phyloP scores from a whole-genome alignment of 148 eudicot genomes.

The Fagopyrum homotropicum region DNA sequence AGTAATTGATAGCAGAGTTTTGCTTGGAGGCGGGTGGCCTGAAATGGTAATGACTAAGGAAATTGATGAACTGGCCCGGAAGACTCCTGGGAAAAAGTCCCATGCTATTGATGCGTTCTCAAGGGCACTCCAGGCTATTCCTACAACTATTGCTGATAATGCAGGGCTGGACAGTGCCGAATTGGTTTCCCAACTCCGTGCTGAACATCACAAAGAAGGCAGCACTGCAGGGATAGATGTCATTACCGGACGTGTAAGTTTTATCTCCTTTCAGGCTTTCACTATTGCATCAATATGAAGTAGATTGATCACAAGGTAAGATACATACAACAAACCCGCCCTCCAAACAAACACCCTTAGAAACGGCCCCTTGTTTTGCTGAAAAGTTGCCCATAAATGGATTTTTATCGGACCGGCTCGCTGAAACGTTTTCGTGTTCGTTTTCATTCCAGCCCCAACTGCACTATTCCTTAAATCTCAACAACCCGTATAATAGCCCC shows the following conservation, averaged over 20 bases:
- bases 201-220: conserved; percentile 88
- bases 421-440: no score
- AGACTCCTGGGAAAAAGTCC: conserved; percentile 93
- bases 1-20: conserved; percentile 85
- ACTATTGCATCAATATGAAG: neutral
- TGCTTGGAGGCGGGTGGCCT: conserved; percentile 99
- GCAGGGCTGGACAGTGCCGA: conserved; percentile 98
- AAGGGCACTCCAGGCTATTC: conserved; percentile 82
- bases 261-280: neutral
- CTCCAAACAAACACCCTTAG: no score
- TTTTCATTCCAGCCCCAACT: no score
- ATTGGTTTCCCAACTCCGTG: conserved; percentile 82
- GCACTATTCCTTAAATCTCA: no score
- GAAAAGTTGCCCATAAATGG: no score
- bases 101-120: conserved; percentile 99
- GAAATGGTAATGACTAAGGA: conserved; percentile 98
- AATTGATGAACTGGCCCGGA: conserved; percentile 88
- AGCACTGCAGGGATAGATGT: conserved; percentile 87
- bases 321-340: no score
- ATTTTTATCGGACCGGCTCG: no score
- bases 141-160: conserved; percentile 92
- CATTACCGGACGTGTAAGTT: conserved; percentile 78
- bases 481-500: no score
- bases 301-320: no score
- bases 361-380: no score